phyloP scores from a whole-genome alignment of 177 flowering plant species.

The Tripterygium wilfordii region DNA sequence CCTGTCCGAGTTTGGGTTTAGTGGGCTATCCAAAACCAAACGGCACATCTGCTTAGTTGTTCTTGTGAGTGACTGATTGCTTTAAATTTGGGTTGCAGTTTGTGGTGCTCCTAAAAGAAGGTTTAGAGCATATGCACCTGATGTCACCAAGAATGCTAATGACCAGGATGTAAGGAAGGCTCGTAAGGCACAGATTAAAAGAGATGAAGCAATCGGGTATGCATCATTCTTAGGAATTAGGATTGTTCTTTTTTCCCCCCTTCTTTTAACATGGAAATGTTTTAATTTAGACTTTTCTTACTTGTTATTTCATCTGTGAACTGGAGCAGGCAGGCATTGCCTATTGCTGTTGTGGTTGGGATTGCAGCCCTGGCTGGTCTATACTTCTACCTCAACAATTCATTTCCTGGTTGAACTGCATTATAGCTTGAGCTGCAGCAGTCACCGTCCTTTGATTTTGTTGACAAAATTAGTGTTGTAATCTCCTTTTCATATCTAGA shows the following conservation, averaged over 20 bases:
- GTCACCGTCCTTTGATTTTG: too few species aligned
- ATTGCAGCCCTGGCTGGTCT: constrained; percentile 57
- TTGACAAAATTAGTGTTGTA: background rate
- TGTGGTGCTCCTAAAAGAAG: constrained; percentile 96
- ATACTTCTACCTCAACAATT: constrained; percentile 75
- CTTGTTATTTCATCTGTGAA: background rate
- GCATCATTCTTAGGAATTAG: background rate
- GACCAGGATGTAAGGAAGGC: constrained; percentile 62
- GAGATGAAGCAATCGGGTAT: constrained; percentile 90
- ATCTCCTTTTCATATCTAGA: background rate
- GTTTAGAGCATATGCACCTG: constrained; percentile 61
- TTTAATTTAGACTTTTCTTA: background rate
- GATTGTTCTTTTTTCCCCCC: background rate
- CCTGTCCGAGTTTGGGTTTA: too few species aligned
- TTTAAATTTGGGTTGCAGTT: too few species aligned
- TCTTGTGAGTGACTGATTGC: too few species aligned
- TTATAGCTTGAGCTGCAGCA: background rate
- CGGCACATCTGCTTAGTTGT: too few species aligned
- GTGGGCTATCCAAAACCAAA: too few species aligned
- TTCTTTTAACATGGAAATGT: background rate
- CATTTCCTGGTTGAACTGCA: constrained; percentile 10
- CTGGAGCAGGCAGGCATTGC: constrained; percentile 63
- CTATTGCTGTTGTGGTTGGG: constrained; percentile 71
- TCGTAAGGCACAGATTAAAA: constrained; percentile 68
- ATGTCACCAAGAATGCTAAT: constrained; percentile 63